Evolutionary conservation across 176 grass and related monocot species (phyloP).

Genomic region (Avena sativa): DNA sequence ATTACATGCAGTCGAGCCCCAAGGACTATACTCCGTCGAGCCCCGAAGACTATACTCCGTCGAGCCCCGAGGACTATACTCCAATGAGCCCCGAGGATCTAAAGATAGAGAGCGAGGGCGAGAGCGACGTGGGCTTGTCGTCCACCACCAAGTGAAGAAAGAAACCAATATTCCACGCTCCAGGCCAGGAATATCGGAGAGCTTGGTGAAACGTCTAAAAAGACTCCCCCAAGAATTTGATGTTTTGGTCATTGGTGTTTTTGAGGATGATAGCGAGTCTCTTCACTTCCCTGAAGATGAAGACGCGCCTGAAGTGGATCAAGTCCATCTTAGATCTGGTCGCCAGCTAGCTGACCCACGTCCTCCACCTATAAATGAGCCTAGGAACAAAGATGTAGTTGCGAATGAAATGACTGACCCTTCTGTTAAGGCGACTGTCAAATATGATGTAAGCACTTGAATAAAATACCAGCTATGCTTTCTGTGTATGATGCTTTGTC

Average conservation of each 20-base stretch:
- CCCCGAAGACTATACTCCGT: not conserved
- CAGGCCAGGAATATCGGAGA: too few species aligned
- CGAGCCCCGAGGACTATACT: too few species aligned
- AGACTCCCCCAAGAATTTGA: not conserved
- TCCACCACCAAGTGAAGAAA: too few species aligned
- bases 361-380: not conserved
- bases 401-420: not conserved
- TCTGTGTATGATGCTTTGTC: not conserved
- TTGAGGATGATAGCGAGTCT: not conserved
- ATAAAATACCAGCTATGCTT: constrained; percentile 1
- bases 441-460: constrained; percentile 12
- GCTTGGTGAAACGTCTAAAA: too few species aligned
- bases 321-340: constrained; percentile 18
- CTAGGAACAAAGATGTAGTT: not conserved
- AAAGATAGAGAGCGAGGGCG: not conserved
- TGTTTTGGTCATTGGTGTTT: not conserved
- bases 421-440: not conserved
- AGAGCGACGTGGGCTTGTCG: too few species aligned
- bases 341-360: not conserved
- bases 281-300: not conserved
- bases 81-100: not conserved
- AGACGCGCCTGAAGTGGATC: not conserved
- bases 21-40: not conserved
- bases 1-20: not conserved
- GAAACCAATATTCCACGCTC: too few species aligned